Base-by-base conservation (phyloP, 352 stramenopile genomes). In the Albugo candida region DNA sequence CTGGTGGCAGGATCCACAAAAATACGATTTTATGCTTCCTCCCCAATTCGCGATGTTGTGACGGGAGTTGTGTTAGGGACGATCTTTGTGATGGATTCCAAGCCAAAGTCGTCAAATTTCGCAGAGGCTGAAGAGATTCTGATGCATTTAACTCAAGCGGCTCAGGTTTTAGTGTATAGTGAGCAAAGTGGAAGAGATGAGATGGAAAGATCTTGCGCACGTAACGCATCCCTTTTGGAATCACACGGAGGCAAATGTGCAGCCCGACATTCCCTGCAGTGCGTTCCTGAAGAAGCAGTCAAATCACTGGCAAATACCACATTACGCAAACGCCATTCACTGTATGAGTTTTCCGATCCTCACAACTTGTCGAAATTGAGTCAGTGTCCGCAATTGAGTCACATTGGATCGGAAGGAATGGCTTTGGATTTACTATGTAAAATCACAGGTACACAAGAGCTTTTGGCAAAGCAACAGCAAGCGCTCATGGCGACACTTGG, bases 41-140 rank as follows among this genome's bases (percentile, higher is more conserved):
- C 38, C 3, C 38, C 38, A 8, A 24, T 43, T 19, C 76, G 71
- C 21, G 70, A 85, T 41, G 65, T 72, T 0, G 58, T 49, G 11
- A 67, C 61, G 0, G 53, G 63, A 11, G 61, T 82, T 19, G 61
- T 85, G 14, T 65, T 89, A 21, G 76, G 76, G 12, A 83, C 76
- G 0, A 70, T 89, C n/a, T 84, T 86, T 49, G 76, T 81, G 6
- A 84, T 89, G 69, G 76, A 89, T 35, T 61, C 65, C 2, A 59
- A 63, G 38, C 53, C 64, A 2, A 83, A 83, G 49, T 36, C 49
- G 0, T 55, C 63, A 16, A 36, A 83, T n/a, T 70, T 73, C 6
- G 31, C 63, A 2, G 61, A 63, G 11, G 54, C 65, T 1, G 72
- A 81, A 51, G 76, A 88, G 36, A 63, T 88, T 41, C 52, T 88